Evolutionary conservation across 208 protist species (phyloP).

Genomic region (Trichomonas tenax): DNA sequence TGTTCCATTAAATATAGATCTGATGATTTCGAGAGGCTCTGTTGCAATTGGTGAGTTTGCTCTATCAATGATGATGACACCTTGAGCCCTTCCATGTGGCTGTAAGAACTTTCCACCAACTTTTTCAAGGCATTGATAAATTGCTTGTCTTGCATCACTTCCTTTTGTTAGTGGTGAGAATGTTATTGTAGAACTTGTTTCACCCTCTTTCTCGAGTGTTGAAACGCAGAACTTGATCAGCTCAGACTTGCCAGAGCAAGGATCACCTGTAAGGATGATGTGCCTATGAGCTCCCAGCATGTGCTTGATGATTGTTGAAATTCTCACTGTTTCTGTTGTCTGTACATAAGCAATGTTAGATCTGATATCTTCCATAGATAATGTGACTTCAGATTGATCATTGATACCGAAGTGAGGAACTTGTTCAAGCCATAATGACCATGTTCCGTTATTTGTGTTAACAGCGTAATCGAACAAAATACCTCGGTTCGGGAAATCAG

Average conservation of each 20-base stretch:
- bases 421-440: not conserved
- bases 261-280: constrained; percentile 78
- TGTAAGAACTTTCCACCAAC: not conserved
- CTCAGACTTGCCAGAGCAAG: constrained; percentile 89
- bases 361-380: not conserved
- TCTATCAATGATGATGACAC: not conserved
- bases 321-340: constrained; percentile 79
- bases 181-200: not conserved
- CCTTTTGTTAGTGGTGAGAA: not conserved
- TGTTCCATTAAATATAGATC: not conserved
- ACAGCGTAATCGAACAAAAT: constrained; percentile 16
- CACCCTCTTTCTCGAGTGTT: not conserved
- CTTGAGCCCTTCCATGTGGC: not conserved
- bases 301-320: constrained; percentile 73
- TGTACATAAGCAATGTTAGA: constrained; percentile 61
- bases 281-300: constrained; percentile 65
- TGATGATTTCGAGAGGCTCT: not conserved
- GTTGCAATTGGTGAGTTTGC: not conserved
- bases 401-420: constrained; percentile 52
- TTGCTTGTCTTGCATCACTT: not conserved
- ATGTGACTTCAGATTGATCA: not conserved
- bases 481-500: constrained; percentile 22
- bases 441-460: not conserved
- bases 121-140: not conserved
- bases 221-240: not conserved